Evolutionary conservation across 1,284 basidiomycete genomes (phyloP).

Genomic region (Xerocomus nothofagi): DNA sequence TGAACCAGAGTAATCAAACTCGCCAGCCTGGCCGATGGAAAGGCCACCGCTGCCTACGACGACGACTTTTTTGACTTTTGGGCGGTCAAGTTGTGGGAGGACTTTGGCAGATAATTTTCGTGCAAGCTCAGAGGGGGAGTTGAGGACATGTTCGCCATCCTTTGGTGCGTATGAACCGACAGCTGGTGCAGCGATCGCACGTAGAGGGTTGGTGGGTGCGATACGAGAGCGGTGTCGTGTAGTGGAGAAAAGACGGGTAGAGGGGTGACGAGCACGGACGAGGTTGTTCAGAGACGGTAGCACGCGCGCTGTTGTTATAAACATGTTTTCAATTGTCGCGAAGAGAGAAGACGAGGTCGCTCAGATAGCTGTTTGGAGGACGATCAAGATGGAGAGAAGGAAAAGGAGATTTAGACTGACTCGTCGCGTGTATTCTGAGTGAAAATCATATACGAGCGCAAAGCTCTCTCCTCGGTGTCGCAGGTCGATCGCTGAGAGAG

Average conservation of each 20-base stretch:
- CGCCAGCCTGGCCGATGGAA: slow-evolving; percentile 97
- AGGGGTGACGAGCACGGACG: slow-evolving; percentile 17
- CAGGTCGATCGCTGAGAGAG: too few species aligned
- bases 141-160: slow-evolving; percentile 81
- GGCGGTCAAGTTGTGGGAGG: slow-evolving; percentile 80
- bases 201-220: slow-evolving; percentile 44
- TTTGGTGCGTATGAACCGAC: slow-evolving; percentile 71
- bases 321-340: slow-evolving; percentile 49
- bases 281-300: slow-evolving; percentile 18
- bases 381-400: background rate
- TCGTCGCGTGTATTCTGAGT: slow-evolving; percentile 83
- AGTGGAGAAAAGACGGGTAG: slow-evolving; percentile 35
- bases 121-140: slow-evolving; percentile 90
- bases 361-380: slow-evolving; percentile 62
- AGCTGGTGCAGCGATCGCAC: slow-evolving; percentile 76
- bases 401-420: slow-evolving; percentile 43
- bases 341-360: slow-evolving; percentile 83
- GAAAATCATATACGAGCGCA: slow-evolving; percentile 70
- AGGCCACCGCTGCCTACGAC: slow-evolving; percentile 97
- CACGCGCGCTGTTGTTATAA: slow-evolving; percentile 2
- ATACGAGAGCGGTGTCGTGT: slow-evolving; percentile 31
- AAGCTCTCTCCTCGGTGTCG: slow-evolving; percentile 13
- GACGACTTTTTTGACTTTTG: slow-evolving; percentile 93
- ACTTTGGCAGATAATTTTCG: slow-evolving; percentile 90
- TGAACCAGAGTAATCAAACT: slow-evolving; percentile 99